Conservation (phyloP, 805 yeast genomes). For the Metschnikowia cubensis region DNA sequence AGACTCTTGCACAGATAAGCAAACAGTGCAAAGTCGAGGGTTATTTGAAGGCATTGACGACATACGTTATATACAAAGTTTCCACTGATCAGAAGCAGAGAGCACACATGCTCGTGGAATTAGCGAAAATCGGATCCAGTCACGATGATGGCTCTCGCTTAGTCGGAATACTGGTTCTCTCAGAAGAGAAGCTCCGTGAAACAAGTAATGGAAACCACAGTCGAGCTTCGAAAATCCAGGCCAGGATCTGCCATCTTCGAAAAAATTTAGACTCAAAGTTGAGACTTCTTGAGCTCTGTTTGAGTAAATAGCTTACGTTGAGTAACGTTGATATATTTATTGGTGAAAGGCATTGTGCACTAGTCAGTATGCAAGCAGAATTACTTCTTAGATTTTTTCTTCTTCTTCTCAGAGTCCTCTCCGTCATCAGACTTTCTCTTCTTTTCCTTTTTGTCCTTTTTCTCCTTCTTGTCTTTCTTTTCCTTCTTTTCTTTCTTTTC, state of each 20-base stretch:
- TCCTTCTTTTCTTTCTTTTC: conserved; percentile 32
- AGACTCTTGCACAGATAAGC: background rate
- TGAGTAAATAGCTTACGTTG: background rate
- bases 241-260: conserved; percentile 2
- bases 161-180: conserved; percentile 5
- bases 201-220: conserved; percentile 1
- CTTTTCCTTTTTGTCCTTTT: conserved; percentile 37
- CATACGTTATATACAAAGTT: conserved; percentile 5
- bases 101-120: background rate
- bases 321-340: conserved; percentile 1
- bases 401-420: conserved; percentile 46
- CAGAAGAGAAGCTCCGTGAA: conserved; percentile 3
- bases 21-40: background rate
- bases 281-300: background rate
- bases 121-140: background rate
- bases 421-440: conserved; percentile 27
- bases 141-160: conserved; percentile 4
- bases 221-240: conserved; percentile 3
- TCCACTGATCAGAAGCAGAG: conserved; percentile 7
- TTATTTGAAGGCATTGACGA: conserved; percentile 4
- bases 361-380: conserved; percentile 4
- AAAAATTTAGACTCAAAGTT: conserved; percentile 1
- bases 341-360: conserved; percentile 5
- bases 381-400: conserved; percentile 42
- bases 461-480: conserved; percentile 44